A percentile compares a stretch with the other conserved stretches of the same genome.
phyloP scores from a whole-genome alignment of 2,329 filamentous ascomycete genomes.

The Diplodia mutila region DNA sequence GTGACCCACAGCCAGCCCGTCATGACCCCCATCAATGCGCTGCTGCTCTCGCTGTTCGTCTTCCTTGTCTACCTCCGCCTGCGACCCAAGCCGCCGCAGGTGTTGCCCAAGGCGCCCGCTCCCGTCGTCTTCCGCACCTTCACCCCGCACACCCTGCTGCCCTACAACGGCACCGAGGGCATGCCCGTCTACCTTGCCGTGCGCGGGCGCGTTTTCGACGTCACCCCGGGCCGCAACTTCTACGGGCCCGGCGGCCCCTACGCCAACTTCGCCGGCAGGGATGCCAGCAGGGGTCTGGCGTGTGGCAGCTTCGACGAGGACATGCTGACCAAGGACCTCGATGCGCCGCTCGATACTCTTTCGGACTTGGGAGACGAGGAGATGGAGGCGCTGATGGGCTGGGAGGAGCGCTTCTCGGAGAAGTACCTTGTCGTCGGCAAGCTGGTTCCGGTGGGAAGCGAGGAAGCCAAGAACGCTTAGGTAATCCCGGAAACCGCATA shows the following conservation, averaged over 20 bases:
- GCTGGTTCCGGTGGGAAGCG: constrained; percentile 68
- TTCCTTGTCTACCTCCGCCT: constrained; percentile 63
- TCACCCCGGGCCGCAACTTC: constrained; percentile 83
- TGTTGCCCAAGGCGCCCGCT: constrained; percentile 60
- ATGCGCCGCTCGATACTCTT: constrained; percentile 78
- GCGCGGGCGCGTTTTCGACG: constrained; percentile 88
- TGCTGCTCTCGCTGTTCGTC: constrained; percentile 62
- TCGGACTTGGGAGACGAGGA: constrained; percentile 73
- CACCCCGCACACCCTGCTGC: constrained; percentile 79
- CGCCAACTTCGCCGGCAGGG: constrained; percentile 91
- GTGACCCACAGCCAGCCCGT: constrained; percentile 53
- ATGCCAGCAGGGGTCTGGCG: constrained; percentile 85
- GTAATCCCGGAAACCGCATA: background rate
- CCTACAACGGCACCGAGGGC: constrained; percentile 76
- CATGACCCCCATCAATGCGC: constrained; percentile 63
- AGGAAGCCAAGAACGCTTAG: constrained; percentile 54
- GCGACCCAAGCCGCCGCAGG: constrained; percentile 56
- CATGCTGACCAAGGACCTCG: constrained; percentile 90
- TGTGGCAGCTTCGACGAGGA: constrained; percentile 92
- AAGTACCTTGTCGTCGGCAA: constrained; percentile 96
- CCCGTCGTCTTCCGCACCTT: constrained; percentile 87
- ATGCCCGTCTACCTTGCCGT: constrained; percentile 88
- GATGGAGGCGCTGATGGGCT: constrained; percentile 80
- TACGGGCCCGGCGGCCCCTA: constrained; percentile 96
- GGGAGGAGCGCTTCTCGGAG: constrained; percentile 90